These are phyloP conservation scores for Fagopyrum homotropicum DNA, from an alignment of 148 eudicot genomes.

Conservation along the genomic window DNA sequence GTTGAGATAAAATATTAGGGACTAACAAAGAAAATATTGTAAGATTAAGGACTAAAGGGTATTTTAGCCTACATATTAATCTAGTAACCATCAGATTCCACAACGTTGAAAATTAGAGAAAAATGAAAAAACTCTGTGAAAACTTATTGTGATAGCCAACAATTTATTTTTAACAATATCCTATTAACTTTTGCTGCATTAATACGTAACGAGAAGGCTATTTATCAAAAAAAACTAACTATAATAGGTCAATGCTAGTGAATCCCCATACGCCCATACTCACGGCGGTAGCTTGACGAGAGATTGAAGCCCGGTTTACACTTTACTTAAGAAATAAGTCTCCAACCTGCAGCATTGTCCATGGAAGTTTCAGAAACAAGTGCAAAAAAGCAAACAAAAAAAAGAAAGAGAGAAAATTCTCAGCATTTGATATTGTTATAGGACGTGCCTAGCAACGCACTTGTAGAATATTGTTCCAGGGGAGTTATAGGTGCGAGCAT, in stretches of 20 bases:
- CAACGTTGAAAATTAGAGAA: too few relatives aligned
- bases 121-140: too few relatives aligned
- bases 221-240: not conserved
- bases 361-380: not conserved
- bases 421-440: not conserved
- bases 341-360: slow-evolving; percentile 34
- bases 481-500: slow-evolving; percentile 90
- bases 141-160: too few relatives aligned
- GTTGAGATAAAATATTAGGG: too few relatives aligned
- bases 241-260: not conserved
- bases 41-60: too few relatives aligned
- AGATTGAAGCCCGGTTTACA: slow-evolving; percentile 44
- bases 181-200: too few relatives aligned
- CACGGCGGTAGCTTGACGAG: slow-evolving; percentile 34
- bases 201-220: too few relatives aligned
- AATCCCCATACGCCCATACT: not conserved
- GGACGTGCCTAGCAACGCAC: slow-evolving; percentile 74
- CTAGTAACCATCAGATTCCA: too few relatives aligned
- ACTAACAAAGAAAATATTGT: too few relatives aligned
- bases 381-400: not conserved
- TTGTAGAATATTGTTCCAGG: slow-evolving; percentile 90
- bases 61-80: too few relatives aligned
- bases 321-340: slow-evolving; percentile 48
- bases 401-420: not conserved
- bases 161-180: too few relatives aligned